Evolutionary conservation across 2,329 filamentous ascomycete species (phyloP).

Genomic region (Colletotrichum sp.): DNA sequence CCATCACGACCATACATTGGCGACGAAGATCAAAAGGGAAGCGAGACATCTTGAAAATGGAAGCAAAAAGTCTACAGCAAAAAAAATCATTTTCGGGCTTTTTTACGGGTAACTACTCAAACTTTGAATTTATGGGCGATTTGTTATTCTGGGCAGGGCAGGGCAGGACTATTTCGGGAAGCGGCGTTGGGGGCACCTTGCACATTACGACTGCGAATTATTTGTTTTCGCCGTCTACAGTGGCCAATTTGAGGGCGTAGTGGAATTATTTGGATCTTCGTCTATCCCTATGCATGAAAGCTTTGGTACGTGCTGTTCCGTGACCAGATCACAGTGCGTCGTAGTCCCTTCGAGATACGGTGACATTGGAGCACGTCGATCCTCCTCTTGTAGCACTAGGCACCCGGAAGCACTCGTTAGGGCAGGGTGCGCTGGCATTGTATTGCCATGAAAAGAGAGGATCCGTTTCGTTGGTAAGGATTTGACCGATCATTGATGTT

Average conservation of each 20-base stretch:
- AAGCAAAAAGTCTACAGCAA: fast-evolving
- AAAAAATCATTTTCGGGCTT: neutral
- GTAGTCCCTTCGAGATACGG: neutral
- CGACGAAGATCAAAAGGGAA: neutral
- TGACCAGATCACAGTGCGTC: neutral
- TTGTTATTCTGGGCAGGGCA: fast-evolving
- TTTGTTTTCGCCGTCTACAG: neutral
- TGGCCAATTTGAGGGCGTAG: neutral
- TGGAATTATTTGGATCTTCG: neutral
- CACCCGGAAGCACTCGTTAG: conserved; percentile 11
- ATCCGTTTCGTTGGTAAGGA: conserved; percentile 59
- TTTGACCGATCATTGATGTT: conserved; percentile 44
- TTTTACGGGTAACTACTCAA: neutral
- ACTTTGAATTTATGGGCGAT: neutral
- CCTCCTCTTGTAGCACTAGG: neutral
- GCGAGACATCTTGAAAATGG: neutral
- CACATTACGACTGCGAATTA: neutral
- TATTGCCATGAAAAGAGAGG: conserved; percentile 59
- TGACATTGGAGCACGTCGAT: conserved; percentile 7
- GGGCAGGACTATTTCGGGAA: neutral
- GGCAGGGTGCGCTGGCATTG: conserved; percentile 28
- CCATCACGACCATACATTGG: neutral
- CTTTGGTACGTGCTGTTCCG: fast-evolving
- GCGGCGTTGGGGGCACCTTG: neutral
- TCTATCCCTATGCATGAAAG: neutral